Evolutionary conservation across 345 rosid species (phyloP).

Genomic region (Acer campestre): DNA sequence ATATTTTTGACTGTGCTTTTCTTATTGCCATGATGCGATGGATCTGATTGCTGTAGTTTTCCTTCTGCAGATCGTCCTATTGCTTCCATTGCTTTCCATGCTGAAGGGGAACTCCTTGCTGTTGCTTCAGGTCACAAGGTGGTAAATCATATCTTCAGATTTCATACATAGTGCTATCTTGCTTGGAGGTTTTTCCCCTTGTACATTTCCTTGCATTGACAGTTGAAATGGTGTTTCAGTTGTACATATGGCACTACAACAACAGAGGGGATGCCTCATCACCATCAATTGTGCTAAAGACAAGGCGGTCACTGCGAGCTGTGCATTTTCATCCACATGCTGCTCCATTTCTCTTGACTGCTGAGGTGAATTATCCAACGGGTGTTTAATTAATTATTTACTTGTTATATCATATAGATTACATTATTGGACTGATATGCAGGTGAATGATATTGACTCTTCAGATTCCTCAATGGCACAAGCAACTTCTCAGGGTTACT

Average conservation of each 20-base stretch:
- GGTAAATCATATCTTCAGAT: constrained; percentile 14
- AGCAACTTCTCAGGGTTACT: constrained; percentile 72
- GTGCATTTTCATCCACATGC: constrained; percentile 86
- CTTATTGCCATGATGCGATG: neutral
- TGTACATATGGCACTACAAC: constrained; percentile 76
- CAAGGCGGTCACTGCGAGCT: constrained; percentile 81
- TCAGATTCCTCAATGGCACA: constrained; percentile 73
- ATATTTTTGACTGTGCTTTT: neutral
- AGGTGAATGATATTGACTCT: constrained; percentile 90
- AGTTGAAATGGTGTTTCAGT: constrained; percentile 37
- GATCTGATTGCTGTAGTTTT: constrained; percentile 12
- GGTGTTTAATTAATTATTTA: constrained; percentile 26
- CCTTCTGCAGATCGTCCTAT: constrained; percentile 61
- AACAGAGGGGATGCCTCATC: constrained; percentile 61
- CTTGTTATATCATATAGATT: constrained; percentile 32
- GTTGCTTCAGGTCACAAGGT: constrained; percentile 94
- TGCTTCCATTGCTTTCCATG: constrained; percentile 90
- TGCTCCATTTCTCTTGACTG: constrained; percentile 80
- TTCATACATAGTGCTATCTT: constrained; percentile 3
- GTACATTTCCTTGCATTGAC: constrained; percentile 17
- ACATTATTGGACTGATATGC: constrained; percentile 59
- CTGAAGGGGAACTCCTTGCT: constrained; percentile 77
- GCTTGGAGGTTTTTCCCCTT: constrained; percentile 12
- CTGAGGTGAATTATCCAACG: constrained; percentile 62
- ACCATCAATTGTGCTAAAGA: constrained; percentile 67